These are phyloP conservation scores for Niveomyces coronatus DNA, from an alignment of 2,329 filamentous ascomycete species.

Conservation along the genomic window DNA sequence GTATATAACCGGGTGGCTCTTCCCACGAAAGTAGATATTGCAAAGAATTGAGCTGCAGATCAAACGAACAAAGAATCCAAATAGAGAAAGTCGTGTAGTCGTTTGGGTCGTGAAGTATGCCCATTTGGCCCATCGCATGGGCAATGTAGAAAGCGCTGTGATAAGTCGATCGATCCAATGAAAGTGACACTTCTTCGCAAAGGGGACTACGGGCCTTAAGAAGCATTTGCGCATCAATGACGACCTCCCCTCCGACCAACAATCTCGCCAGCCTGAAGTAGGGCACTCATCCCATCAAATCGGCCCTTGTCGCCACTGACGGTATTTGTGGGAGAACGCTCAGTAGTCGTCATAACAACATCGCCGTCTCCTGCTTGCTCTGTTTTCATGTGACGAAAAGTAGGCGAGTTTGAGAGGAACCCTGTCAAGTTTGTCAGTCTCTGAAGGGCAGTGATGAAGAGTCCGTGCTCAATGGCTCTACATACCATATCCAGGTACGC, in stretches of 20 bases:
- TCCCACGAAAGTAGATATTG: too few relatives aligned
- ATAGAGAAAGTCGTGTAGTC: too few relatives aligned
- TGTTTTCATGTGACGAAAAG: slow-evolving; percentile 21
- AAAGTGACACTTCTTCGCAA: neutral
- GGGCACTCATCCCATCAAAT: slow-evolving; percentile 48
- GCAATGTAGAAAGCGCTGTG: too few relatives aligned
- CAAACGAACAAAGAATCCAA: too few relatives aligned
- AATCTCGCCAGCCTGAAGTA: slow-evolving; percentile 49
- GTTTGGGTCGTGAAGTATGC: too few relatives aligned
- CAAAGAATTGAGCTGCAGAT: too few relatives aligned
- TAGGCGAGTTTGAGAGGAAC: slow-evolving; percentile 23
- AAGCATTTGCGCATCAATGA: slow-evolving; percentile 4
- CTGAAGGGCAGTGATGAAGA: slow-evolving; percentile 11
- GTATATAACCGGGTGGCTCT: too few relatives aligned
- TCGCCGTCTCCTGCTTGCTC: slow-evolving; percentile 21
- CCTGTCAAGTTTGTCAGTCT: slow-evolving; percentile 22
- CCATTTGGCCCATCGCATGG: too few relatives aligned
- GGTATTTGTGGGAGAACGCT: slow-evolving; percentile 16
- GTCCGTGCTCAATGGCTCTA: slow-evolving; percentile 12
- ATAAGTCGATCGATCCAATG: too few relatives aligned
- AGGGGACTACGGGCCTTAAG: too few relatives aligned
- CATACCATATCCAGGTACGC: slow-evolving; percentile 25
- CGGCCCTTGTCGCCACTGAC: slow-evolving; percentile 18
- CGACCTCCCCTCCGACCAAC: slow-evolving; percentile 33
- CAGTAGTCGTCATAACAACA: slow-evolving; percentile 21